Percentiles rank a stretch among this genome's conserved stretches.
phyloP scores from a whole-genome alignment of 352 stramenopile species.

The Halophytophthora batemanensis region DNA sequence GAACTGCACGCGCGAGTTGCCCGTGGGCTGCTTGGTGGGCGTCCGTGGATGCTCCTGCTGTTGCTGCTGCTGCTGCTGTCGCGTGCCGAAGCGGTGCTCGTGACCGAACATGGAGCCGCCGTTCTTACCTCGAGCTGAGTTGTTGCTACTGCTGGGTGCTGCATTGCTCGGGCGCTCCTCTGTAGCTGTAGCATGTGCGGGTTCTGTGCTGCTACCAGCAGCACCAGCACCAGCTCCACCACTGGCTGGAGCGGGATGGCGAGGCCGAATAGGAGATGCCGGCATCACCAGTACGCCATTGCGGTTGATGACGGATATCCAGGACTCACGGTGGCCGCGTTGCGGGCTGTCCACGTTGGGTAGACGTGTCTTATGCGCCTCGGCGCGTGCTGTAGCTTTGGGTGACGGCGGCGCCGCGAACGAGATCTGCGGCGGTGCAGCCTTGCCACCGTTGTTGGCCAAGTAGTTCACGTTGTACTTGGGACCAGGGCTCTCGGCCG shows the following conservation, averaged over 20 bases:
- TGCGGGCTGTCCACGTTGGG: conserved; percentile 52
- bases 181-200: conserved; percentile 4
- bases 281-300: conserved; percentile 81
- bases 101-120: conserved; percentile 64
- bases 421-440: conserved; percentile 50
- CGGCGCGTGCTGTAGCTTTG: conserved; percentile 19
- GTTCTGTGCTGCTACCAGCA: no score
- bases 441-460: conserved; percentile 50
- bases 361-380: conserved; percentile 49
- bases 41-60: conserved; percentile 36
- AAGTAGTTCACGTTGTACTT: conserved; percentile 80
- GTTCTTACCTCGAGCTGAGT: conserved; percentile 25
- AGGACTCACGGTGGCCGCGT: conserved; percentile 69
- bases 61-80: conserved; percentile 24
- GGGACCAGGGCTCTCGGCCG: conserved; percentile 69
- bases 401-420: conserved; percentile 49
- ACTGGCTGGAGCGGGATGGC: conserved; percentile 10
- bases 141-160: conserved; percentile 11
- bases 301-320: conserved; percentile 78
- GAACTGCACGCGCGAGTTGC: conserved; percentile 67
- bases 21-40: conserved; percentile 15
- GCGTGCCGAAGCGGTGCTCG: conserved; percentile 69
- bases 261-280: conserved; percentile 30
- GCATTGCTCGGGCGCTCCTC: no score
- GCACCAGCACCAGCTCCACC: conserved; percentile 7